Conservation (phyloP, 805 yeast species). For the Hanseniaspora occidentalis region DNA sequence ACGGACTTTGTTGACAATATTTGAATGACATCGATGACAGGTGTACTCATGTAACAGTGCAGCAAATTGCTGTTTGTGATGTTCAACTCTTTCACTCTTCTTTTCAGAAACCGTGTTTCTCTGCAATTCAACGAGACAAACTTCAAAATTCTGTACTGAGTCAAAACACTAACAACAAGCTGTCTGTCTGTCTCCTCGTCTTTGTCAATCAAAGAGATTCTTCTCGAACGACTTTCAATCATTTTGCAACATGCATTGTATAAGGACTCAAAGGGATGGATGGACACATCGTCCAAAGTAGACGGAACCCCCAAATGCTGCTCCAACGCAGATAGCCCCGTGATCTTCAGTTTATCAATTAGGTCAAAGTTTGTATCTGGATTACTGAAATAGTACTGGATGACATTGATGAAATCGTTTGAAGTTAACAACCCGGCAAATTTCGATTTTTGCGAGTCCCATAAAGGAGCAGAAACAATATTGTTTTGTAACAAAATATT, state of each 20-base stretch:
- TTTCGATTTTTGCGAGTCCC: constrained; percentile 81
- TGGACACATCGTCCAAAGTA: constrained; percentile 63
- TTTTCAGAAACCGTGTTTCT: constrained; percentile 72
- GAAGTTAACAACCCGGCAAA: constrained; percentile 93
- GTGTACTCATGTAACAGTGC: constrained; percentile 79
- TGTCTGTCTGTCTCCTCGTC: constrained; percentile 89
- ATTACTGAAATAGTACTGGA: constrained; percentile 81
- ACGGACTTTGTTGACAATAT: constrained; percentile 67
- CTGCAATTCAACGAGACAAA: constrained; percentile 94
- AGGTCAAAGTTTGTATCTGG: constrained; percentile 73
- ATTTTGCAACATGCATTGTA: constrained; percentile 90
- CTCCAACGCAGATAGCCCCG: constrained; percentile 79
- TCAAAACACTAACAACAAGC: constrained; percentile 86
- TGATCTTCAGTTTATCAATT: constrained; percentile 74
- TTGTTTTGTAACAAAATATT: constrained; percentile 84
- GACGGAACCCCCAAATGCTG: constrained; percentile 76
- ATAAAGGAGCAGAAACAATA: constrained; percentile 91
- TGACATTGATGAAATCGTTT: constrained; percentile 86
- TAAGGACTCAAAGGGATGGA: constrained; percentile 81
- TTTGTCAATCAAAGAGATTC: constrained; percentile 89
- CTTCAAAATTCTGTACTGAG: constrained; percentile 91
- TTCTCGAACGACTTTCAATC: constrained; percentile 77
- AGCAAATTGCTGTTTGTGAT: constrained; percentile 52
- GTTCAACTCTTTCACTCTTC: constrained; percentile 59
- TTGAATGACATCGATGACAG: constrained; percentile 87